phyloP scores from a whole-genome alignment of 257 asterid genomes.

The Capsicum pubescens region DNA sequence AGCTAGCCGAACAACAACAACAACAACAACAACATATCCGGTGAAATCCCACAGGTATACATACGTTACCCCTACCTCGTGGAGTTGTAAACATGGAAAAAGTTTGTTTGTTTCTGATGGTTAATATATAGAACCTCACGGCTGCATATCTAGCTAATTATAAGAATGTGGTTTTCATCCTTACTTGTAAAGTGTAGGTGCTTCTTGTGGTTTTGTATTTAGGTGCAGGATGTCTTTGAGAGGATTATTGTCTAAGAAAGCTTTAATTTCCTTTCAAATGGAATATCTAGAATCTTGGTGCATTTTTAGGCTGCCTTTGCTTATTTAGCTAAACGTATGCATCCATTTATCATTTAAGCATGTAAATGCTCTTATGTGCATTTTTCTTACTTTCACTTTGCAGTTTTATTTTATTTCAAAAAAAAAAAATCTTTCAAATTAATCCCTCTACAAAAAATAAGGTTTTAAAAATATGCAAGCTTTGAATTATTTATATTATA shows the following conservation, averaged over 20 bases:
- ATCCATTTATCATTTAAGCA: background rate
- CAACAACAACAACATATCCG: no score
- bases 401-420: no score
- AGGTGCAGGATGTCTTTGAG: background rate
- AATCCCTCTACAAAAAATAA: no score
- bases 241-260: background rate
- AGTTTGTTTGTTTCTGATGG: background rate
- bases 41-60: no score
- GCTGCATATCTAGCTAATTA: background rate
- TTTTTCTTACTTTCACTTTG: no score
- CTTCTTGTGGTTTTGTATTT: background rate
- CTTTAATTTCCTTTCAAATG: background rate
- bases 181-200: background rate
- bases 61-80: no score
- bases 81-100: background rate
- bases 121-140: background rate
- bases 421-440: no score
- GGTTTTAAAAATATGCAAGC: no score
- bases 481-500: no score
- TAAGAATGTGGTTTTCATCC: background rate
- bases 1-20: no score
- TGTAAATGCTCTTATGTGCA: constrained; percentile 1
- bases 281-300: background rate
- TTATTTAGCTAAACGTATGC: background rate
- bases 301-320: background rate